phyloP scores from a whole-genome alignment of 2,329 filamentous ascomycete species.

The Plectosphaerella plurivora region DNA sequence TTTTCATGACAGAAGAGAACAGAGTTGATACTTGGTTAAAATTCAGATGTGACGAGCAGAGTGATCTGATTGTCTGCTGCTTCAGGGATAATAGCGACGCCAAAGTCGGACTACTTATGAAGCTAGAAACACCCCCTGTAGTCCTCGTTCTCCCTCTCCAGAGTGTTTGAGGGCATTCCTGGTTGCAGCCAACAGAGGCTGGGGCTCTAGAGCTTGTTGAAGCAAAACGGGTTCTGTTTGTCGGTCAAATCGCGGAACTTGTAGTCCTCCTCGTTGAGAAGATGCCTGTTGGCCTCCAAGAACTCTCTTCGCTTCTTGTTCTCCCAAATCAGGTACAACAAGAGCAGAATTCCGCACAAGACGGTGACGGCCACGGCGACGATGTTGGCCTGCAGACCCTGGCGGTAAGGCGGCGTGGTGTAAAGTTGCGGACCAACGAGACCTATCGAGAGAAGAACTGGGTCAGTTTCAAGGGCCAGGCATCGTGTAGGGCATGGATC shows the following conservation, averaged over 20 bases:
- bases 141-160: too few species aligned
- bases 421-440: neutral
- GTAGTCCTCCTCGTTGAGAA: neutral
- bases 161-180: too few species aligned
- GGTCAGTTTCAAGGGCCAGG: neutral
- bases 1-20: too few species aligned
- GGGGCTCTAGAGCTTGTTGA: neutral
- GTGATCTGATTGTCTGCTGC: too few species aligned
- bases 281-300: neutral
- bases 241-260: neutral
- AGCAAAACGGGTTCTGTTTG: neutral
- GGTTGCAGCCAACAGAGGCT: too few species aligned
- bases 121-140: too few species aligned
- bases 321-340: neutral
- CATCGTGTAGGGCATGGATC: neutral
- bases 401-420: neutral
- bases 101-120: too few species aligned
- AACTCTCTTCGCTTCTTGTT: neutral
- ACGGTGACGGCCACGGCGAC: neutral
- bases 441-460: neutral
- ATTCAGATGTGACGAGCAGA: too few species aligned
- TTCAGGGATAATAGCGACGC: too few species aligned
- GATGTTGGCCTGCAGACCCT: neutral
- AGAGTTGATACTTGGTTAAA: neutral
- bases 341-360: neutral